Conservation (phyloP, 2,329 filamentous ascomycete species). For the Claviceps monticola region DNA sequence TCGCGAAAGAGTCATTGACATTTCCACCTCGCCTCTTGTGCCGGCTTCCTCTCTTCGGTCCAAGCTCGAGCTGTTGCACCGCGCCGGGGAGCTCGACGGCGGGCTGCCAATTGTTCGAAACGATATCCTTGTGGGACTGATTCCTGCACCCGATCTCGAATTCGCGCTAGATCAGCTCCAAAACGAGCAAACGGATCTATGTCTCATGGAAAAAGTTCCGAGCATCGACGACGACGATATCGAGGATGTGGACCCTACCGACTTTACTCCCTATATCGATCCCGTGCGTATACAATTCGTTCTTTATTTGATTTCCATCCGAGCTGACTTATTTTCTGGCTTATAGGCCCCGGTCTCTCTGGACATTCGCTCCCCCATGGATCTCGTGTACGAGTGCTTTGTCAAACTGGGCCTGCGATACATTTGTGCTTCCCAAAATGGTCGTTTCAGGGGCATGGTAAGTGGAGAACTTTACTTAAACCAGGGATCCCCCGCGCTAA, state of each 20-base stretch:
- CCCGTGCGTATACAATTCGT: slow-evolving; percentile 39
- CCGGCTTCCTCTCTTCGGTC: slow-evolving; percentile 60
- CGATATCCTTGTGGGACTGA: slow-evolving; percentile 71
- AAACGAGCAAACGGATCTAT: slow-evolving; percentile 59
- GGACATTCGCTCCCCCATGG: slow-evolving; percentile 81
- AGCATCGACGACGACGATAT: slow-evolving; percentile 52
- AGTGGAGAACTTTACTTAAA: slow-evolving; percentile 17
- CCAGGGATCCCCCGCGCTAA: too few relatives aligned
- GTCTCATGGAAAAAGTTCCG: slow-evolving; percentile 63
- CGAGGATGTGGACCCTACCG: slow-evolving; percentile 50
- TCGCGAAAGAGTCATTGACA: slow-evolving; percentile 72
- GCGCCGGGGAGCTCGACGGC: slow-evolving; percentile 79
- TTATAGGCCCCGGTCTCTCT: slow-evolving; percentile 67
- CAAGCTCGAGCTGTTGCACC: slow-evolving; percentile 72
- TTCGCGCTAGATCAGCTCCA: slow-evolving; percentile 77
- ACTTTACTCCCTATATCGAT: slow-evolving; percentile 87
- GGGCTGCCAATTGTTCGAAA: slow-evolving; percentile 76
- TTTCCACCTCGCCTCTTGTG: slow-evolving; percentile 68
- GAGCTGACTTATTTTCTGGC: slow-evolving; percentile 8
- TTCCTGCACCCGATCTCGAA: slow-evolving; percentile 86
- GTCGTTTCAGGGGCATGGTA: slow-evolving; percentile 79
- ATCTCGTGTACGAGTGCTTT: slow-evolving; percentile 93
- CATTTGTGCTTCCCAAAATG: slow-evolving; percentile 76
- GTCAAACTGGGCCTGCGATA: slow-evolving; percentile 86
- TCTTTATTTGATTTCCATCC: not conserved